phyloP scores from a whole-genome alignment of 768 basidiomycete species.

The Gelatoporia subvermispora region DNA sequence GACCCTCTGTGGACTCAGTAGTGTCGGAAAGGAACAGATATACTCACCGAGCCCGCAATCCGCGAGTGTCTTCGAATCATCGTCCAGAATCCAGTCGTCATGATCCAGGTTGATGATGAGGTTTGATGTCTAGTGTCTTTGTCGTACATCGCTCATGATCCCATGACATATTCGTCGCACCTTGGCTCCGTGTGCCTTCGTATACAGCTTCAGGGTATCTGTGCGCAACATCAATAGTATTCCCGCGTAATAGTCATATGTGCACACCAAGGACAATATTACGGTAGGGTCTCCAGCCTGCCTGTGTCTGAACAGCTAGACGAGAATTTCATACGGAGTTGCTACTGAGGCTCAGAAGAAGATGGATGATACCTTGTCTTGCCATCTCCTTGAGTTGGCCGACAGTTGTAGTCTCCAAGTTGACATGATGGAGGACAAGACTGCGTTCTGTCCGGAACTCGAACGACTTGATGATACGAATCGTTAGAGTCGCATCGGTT shows the following conservation, averaged over 20 bases:
- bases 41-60: constrained; percentile 72
- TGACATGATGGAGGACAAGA: constrained; percentile 76
- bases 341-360: neutral
- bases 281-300: constrained; percentile 88
- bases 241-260: neutral
- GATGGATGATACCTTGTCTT: constrained; percentile 49
- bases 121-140: constrained; percentile 75
- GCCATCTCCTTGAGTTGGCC: constrained; percentile 71
- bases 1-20: too few relatives aligned
- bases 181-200: constrained; percentile 92
- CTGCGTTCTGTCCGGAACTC: constrained; percentile 85
- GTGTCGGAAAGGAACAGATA: too few relatives aligned
- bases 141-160: neutral
- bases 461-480: constrained; percentile 94
- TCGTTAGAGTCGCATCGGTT: constrained; percentile 78
- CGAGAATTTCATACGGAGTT: neutral
- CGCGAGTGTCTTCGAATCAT: constrained; percentile 60
- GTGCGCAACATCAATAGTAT: neutral
- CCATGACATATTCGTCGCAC: constrained; percentile 31
- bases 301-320: constrained; percentile 63
- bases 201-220: constrained; percentile 96
- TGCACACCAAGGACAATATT: constrained; percentile 60
- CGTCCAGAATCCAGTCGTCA: constrained; percentile 86
- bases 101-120: constrained; percentile 97
- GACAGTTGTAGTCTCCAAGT: constrained; percentile 78